Conservation (phyloP, 495 filamentous ascomycete genomes). For the Pyronema domesticum region DNA sequence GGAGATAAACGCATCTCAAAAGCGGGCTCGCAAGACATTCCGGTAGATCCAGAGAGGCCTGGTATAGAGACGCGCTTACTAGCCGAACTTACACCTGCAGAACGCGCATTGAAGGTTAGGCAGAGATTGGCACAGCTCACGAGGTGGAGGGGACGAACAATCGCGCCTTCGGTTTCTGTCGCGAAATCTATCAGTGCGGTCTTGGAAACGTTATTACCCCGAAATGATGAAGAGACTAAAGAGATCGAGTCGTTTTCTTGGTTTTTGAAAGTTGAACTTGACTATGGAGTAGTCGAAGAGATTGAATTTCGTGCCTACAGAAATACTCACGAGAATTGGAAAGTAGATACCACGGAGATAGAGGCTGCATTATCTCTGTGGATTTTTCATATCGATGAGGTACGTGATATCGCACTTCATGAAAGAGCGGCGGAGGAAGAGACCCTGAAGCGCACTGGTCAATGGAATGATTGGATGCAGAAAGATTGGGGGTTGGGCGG, state of each 20-base stretch:
- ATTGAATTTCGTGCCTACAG: background rate
- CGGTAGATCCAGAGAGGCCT: background rate
- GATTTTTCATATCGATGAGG: background rate
- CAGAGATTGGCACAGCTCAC: background rate
- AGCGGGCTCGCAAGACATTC: background rate
- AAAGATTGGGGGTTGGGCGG: background rate
- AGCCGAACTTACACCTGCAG: too few species aligned
- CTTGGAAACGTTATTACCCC: background rate
- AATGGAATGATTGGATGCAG: background rate
- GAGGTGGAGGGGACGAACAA: background rate
- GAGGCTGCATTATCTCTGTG: slow-evolving; percentile 11
- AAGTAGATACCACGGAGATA: slow-evolving; percentile 2
- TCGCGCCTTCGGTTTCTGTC: background rate
- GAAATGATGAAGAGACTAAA: slow-evolving; percentile 5
- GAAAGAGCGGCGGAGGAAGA: background rate
- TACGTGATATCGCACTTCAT: background rate
- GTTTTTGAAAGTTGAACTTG: background rate
- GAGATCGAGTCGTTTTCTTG: background rate
- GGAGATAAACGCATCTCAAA: too few species aligned
- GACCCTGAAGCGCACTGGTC: background rate
- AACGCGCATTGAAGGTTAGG: background rate
- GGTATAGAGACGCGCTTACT: background rate
- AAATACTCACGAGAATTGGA: background rate
- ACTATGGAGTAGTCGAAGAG: background rate
- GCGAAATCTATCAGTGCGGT: slow-evolving; percentile 1